Conservation (phyloP, 441 rosid genomes). For the Raphanus hybrid region DNA sequence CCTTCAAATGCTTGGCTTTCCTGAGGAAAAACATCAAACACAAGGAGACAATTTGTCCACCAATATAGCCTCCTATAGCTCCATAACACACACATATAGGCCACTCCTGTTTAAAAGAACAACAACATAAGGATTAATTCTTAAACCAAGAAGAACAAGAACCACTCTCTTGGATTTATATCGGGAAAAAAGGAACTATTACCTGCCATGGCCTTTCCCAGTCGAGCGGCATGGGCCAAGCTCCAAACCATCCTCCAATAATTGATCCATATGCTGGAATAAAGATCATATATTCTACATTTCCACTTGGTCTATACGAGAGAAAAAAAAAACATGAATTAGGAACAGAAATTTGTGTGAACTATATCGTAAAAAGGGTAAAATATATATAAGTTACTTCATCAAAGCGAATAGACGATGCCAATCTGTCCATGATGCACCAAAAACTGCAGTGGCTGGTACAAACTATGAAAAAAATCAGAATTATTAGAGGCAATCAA, state of each 20-base stretch:
- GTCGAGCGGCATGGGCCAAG: conserved; percentile 66
- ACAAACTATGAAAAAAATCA: conserved; percentile 54
- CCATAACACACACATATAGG: conserved; percentile 69
- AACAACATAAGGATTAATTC: neutral
- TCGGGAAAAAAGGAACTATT: conserved; percentile 45
- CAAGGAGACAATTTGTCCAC: too few relatives aligned
- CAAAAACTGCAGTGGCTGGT: conserved; percentile 76
- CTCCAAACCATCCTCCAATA: conserved; percentile 94
- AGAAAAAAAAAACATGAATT: conserved; percentile 24
- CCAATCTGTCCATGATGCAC: conserved; percentile 78
- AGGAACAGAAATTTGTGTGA: neutral
- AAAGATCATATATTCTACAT: conserved; percentile 53
- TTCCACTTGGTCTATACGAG: conserved; percentile 30
- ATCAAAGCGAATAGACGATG: conserved; percentile 60
- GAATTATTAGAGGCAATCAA: conserved; percentile 26
- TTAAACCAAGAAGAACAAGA: conserved; percentile 1
- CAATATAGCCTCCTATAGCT: too few relatives aligned
- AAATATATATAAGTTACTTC: conserved; percentile 50
- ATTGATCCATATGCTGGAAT: conserved; percentile 81
- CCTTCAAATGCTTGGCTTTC: too few relatives aligned
- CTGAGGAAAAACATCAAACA: too few relatives aligned
- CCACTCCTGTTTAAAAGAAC: conserved; percentile 66
- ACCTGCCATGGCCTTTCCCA: too few relatives aligned
- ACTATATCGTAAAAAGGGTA: neutral
- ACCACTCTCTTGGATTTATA: neutral